These are phyloP conservation scores for Fraxinus velutina DNA, from an alignment of 305 asterid species.

Conservation along the genomic window DNA sequence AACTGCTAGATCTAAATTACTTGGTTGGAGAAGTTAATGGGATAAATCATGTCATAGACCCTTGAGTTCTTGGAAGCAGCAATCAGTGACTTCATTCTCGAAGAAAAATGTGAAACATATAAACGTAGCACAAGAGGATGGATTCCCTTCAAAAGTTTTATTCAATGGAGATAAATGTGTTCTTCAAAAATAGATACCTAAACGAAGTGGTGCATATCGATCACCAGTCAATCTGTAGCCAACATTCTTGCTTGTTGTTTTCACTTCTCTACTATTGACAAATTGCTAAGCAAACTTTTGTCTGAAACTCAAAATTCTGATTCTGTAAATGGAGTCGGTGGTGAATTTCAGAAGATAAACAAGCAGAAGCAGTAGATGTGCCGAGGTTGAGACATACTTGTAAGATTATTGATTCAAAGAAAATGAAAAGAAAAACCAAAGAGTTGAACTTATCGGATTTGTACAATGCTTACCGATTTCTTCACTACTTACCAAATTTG, in stretches of 20 bases:
- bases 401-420: too few species aligned
- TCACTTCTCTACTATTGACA: slow-evolving; percentile 40
- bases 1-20: slow-evolving; percentile 61
- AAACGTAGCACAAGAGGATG: slow-evolving; percentile 60
- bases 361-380: neutral
- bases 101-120: slow-evolving; percentile 40
- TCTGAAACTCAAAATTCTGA: neutral
- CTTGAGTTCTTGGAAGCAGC: slow-evolving; percentile 82
- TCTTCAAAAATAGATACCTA: slow-evolving; percentile 54
- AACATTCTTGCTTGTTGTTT: slow-evolving; percentile 29
- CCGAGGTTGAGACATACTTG: neutral
- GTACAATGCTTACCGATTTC: too few species aligned
- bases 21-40: slow-evolving; percentile 66
- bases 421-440: too few species aligned
- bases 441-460: too few species aligned
- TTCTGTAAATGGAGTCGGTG: neutral
- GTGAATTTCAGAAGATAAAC: neutral
- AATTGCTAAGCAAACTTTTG: slow-evolving; percentile 27
- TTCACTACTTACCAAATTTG: too few species aligned
- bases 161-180: slow-evolving; percentile 92
- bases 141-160: slow-evolving; percentile 59
- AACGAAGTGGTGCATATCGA: slow-evolving; percentile 23
- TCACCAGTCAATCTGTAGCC: slow-evolving; percentile 26
- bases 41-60: slow-evolving; percentile 37
- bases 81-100: slow-evolving; percentile 62